Evolutionary conservation across 1,284 basidiomycete genomes (phyloP), one percentile per base, ranked within the genome.

Genomic region (Boletus semigastroideus): DNA sequence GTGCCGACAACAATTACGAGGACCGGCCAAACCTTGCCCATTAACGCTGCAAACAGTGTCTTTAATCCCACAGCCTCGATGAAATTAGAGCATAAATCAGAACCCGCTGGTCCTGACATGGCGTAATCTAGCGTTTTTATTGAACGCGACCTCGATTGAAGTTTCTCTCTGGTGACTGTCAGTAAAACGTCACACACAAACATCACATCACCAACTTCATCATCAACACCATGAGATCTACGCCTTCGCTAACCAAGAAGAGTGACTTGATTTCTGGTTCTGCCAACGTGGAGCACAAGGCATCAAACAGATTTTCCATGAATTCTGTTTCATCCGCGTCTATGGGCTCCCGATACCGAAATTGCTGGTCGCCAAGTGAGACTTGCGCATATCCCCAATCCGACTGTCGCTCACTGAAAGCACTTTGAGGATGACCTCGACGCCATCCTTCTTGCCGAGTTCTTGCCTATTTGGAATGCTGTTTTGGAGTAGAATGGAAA

Each of bases 301-400:
- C 74, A 69, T 98, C 92, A 63, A 99, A 98, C 3, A 92, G 59
- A 68, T 99, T 99, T 67, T 98, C 96, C 90, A 98, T 94, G 70
- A 94, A 98, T 68, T 99, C 97, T 11, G 84, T 79, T 72, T 99
- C 96, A 55, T 99, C 97, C 6, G 86, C 81, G 59, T 93, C 87
- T 0, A 73, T 72, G 0, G 94, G 94, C 64, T 97, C 90, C 42
- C 82, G 78, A 61, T 84, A 83, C 45, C 94, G 85, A 66, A 88
- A 98, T 82, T 89, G 86, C 92, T 96, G 39, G 28, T 49, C 46
- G 46, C 48, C 41, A 38, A 50, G 42, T 59, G 52, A 68, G 63
- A 54, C 47, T 49, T 40, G 50, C 19, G 17, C 34, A 52, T 28
- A 51, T 50, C 41, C 37, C 25, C 49, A 46, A 52, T 42, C 44